These are phyloP conservation scores for Wickerhamiella lipophila DNA, from an alignment of 805 yeast species.

Conservation along the genomic window DNA sequence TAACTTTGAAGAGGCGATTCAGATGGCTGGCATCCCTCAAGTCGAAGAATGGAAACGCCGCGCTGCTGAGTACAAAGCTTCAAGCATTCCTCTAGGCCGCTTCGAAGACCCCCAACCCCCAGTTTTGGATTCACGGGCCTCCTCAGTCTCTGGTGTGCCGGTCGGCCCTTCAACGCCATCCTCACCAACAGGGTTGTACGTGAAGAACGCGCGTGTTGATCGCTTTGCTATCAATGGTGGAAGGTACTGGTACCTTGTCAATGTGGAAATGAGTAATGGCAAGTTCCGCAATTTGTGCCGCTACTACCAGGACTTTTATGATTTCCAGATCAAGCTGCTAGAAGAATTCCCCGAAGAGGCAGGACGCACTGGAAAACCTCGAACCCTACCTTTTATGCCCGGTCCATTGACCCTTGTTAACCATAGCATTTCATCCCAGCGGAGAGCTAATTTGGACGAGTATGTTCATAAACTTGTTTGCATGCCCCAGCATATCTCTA, in stretches of 20 bases:
- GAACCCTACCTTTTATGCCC: constrained; percentile 87
- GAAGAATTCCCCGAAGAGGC: constrained; percentile 87
- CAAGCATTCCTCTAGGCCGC: constrained; percentile 54
- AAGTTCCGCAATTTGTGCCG: constrained; percentile 60
- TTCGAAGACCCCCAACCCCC: constrained; percentile 28
- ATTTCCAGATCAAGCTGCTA: constrained; percentile 71
- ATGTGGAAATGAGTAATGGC: constrained; percentile 58
- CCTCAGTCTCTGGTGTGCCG: background rate
- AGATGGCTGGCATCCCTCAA: constrained; percentile 63
- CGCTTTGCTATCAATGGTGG: constrained; percentile 71
- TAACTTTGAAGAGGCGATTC: constrained; percentile 45
- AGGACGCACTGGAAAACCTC: constrained; percentile 63
- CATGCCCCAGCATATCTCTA: constrained; percentile 66
- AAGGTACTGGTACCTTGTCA: constrained; percentile 75
- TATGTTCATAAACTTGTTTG: constrained; percentile 48
- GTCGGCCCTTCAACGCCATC: background rate
- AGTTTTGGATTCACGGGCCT: background rate
- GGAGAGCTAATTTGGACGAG: constrained; percentile 43
- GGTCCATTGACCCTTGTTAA: constrained; percentile 90
- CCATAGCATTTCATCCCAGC: constrained; percentile 49
- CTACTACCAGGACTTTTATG: constrained; percentile 91
- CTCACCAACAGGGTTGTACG: constrained; percentile 22
- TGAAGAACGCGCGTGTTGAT: constrained; percentile 62
- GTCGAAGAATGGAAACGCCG: constrained; percentile 92
- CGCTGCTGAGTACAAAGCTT: constrained; percentile 86